These are phyloP conservation scores for Alternaria ethzedia DNA, from an alignment of 2,329 filamentous ascomycete genomes.

Conservation along the genomic window DNA sequence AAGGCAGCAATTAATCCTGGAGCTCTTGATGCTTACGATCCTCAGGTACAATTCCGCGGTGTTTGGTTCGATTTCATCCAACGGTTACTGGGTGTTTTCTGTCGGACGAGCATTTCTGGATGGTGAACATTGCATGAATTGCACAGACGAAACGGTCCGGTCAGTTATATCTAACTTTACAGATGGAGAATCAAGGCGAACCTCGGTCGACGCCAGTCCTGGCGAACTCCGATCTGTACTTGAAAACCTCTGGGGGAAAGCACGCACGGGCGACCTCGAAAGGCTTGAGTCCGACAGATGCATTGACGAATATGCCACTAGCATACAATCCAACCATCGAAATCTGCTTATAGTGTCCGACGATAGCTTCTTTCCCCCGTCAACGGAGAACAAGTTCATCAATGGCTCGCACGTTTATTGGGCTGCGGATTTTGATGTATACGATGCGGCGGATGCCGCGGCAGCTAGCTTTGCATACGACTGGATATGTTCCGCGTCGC, in stretches of 20 bases:
- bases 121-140: neutral
- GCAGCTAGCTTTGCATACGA: neutral
- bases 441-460: neutral
- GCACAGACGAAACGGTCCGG: too few species aligned
- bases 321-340: constrained; percentile 12
- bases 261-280: constrained; percentile 1
- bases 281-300: constrained; percentile 13
- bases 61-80: constrained; percentile 21
- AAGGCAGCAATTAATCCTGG: neutral
- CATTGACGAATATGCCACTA: constrained; percentile 22
- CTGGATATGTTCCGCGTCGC: constrained; percentile 15
- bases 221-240: neutral
- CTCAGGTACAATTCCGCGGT: constrained; percentile 36
- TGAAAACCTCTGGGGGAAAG: neutral
- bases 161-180: too few species aligned
- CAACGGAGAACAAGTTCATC: neutral
- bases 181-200: too few species aligned
- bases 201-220: neutral
- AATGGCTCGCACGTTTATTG: neutral
- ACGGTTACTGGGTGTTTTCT: constrained; percentile 15
- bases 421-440: neutral
- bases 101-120: neutral
- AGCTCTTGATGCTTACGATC: neutral
- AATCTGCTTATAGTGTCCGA: constrained; percentile 20
- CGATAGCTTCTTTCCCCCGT: neutral